A percentile compares a stretch with the other conserved stretches of the same genome.
Conservation (phyloP, 176 grass and related monocot species). For the Saccharum officinarum region DNA sequence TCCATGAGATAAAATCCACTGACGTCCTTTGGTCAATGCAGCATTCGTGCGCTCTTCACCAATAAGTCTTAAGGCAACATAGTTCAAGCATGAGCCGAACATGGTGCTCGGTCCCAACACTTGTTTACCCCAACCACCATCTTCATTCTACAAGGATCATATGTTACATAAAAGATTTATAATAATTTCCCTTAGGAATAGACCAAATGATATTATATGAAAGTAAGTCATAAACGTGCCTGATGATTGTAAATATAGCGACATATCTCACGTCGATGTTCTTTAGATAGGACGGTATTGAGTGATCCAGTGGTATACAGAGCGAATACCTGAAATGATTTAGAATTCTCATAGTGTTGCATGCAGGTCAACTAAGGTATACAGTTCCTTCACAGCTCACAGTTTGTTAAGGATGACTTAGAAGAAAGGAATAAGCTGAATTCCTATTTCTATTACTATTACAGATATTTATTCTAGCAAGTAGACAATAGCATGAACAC, state of each 20-base stretch:
- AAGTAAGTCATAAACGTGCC: not conserved
- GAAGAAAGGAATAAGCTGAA: not conserved
- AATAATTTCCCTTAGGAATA: too few relatives aligned
- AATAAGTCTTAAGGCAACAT: constrained; percentile 39
- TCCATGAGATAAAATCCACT: constrained; percentile 35
- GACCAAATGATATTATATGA: not conserved
- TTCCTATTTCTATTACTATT: not conserved
- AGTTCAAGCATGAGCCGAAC: constrained; percentile 49
- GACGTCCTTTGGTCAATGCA: not conserved
- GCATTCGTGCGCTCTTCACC: not conserved
- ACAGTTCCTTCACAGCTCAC: not conserved
- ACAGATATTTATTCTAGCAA: not conserved
- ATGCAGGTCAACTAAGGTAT: not conserved
- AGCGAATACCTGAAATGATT: constrained; percentile 38
- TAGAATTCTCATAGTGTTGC: not conserved
- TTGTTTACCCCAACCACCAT: constrained; percentile 41
- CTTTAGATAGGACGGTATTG: constrained; percentile 1
- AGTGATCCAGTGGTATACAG: constrained; percentile 38
- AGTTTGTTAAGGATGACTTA: not conserved
- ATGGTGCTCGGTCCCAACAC: constrained; percentile 25
- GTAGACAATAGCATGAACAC: not conserved
- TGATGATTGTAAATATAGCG: constrained; percentile 57
- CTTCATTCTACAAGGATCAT: constrained; percentile 34
- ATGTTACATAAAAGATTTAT: not conserved
- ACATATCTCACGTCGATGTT: constrained; percentile 34